phyloP scores from a whole-genome alignment of 768 basidiomycete species.

The Rickenella mellea region DNA sequence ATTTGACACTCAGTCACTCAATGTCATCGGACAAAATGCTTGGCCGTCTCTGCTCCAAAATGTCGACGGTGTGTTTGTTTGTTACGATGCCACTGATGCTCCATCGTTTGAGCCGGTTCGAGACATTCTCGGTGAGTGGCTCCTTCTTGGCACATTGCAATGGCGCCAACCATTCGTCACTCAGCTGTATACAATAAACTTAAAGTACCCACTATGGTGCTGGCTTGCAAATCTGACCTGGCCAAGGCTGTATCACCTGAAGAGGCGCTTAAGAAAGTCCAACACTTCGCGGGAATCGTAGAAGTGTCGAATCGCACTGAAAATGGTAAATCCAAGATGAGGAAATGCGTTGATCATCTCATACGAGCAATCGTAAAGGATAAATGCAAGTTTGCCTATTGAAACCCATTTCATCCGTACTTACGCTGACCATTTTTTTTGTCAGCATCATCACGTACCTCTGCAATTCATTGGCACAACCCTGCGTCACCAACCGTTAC shows the following conservation, averaged over 20 bases:
- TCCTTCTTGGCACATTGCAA: not conserved
- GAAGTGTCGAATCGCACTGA: slow-evolving; percentile 55
- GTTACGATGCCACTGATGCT: slow-evolving; percentile 66
- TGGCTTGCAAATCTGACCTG: slow-evolving; percentile 84
- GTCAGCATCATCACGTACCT: no score
- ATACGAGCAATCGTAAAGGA: slow-evolving; percentile 52
- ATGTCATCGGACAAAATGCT: slow-evolving; percentile 3
- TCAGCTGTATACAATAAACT: slow-evolving; percentile 50
- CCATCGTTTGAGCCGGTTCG: slow-evolving; percentile 59
- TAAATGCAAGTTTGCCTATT: slow-evolving; percentile 25
- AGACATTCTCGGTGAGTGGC: slow-evolving; percentile 58
- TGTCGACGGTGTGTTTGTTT: slow-evolving; percentile 75
- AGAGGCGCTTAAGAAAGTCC: slow-evolving; percentile 30
- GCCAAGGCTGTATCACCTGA: slow-evolving; percentile 11
- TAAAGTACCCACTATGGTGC: slow-evolving; percentile 57
- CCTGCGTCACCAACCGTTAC: slow-evolving; percentile 63
- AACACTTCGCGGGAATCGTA: slow-evolving; percentile 42
- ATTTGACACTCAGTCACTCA: slow-evolving; percentile 3
- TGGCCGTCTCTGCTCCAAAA: slow-evolving; percentile 50
- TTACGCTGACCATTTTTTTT: no score
- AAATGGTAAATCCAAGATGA: slow-evolving; percentile 61
- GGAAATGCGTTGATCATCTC: slow-evolving; percentile 65
- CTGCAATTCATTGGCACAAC: slow-evolving; percentile 58
- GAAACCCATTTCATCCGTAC: not conserved
- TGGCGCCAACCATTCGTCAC: slow-evolving; percentile 5